phyloP scores from a whole-genome alignment of 352 stramenopile genomes.

The Thraustotheca clavata region DNA sequence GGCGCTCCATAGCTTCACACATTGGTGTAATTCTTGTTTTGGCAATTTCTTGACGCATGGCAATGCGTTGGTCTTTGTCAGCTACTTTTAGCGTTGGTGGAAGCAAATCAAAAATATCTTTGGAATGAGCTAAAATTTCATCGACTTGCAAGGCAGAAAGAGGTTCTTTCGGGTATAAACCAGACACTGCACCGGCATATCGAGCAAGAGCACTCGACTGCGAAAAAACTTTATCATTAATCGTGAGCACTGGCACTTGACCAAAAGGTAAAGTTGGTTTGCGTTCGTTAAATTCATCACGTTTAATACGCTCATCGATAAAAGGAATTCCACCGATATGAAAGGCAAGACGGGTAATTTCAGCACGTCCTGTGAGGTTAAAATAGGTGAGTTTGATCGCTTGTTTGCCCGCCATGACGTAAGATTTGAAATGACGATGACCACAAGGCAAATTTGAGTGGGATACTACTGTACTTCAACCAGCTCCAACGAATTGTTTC shows the following conservation, averaged over 20 bases:
- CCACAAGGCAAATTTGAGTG: too few relatives aligned
- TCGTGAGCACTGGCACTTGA: conserved; percentile 39
- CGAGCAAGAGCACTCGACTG: conserved; percentile 57
- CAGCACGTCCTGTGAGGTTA: conserved; percentile 29
- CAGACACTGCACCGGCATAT: conserved; percentile 42
- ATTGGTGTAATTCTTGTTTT: not conserved
- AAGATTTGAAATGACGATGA: too few relatives aligned
- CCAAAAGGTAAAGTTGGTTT: conserved; percentile 31
- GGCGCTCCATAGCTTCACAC: conserved; percentile 7
- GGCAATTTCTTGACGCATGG: conserved; percentile 2
- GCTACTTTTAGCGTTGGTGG: conserved; percentile 3
- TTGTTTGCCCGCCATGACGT: not conserved
- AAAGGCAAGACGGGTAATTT: conserved; percentile 30
- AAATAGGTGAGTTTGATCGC: conserved; percentile 32
- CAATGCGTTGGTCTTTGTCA: conserved; percentile 17
- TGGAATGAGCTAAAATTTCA: conserved; percentile 30
- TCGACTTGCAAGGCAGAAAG: conserved; percentile 32
- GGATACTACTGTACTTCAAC: too few relatives aligned
- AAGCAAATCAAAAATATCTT: conserved; percentile 27
- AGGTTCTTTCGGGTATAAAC: conserved; percentile 36
- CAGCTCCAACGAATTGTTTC: too few relatives aligned
- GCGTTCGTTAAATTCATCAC: conserved; percentile 25
- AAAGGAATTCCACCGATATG: conserved; percentile 31
- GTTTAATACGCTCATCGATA: conserved; percentile 29
- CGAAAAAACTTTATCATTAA: conserved; percentile 30